Evolutionary conservation across 371 early-diverging fungal genomes (phyloP).

Genomic region (Mortierella sp.): DNA sequence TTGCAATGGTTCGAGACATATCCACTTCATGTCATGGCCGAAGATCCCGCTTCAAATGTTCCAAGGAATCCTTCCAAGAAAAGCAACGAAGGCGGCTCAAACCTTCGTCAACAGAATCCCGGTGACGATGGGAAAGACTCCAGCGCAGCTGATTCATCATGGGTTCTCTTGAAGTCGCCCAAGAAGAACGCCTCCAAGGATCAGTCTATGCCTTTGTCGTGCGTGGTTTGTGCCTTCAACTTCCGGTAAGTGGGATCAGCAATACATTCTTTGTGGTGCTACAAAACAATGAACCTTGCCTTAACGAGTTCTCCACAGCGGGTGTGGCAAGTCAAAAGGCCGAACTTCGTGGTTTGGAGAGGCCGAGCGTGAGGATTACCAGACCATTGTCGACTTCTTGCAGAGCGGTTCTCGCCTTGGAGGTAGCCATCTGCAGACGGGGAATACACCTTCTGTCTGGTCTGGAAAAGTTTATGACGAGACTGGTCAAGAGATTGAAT

Average conservation of each 20-base stretch:
- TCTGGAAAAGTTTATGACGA: conserved; percentile 37
- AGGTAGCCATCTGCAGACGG: conserved; percentile 9
- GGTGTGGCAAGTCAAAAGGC: conserved; percentile 66
- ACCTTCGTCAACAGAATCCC: neutral
- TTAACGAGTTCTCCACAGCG: conserved; percentile 38
- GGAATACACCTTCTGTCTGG: conserved; percentile 6
- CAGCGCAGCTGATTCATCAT: neutral
- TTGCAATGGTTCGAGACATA: conserved; percentile 55
- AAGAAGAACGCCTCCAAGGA: conserved; percentile 5
- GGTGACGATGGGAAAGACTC: neutral
- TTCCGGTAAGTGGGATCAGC: conserved; percentile 57
- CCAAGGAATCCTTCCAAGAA: conserved; percentile 5
- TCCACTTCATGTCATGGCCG: conserved; percentile 18
- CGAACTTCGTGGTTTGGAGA: conserved; percentile 71
- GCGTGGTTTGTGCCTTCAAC: conserved; percentile 59
- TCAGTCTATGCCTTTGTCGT: conserved; percentile 27
- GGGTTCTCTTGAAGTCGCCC: neutral
- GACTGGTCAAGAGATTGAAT: conserved; percentile 34
- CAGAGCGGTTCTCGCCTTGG: conserved; percentile 33
- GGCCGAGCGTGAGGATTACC: conserved; percentile 68
- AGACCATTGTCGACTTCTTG: conserved; percentile 60
- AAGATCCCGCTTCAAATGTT: conserved; percentile 5
- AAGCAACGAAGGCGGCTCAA: conserved; percentile 1
- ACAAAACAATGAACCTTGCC: neutral
- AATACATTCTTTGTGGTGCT: neutral